phyloP scores from a whole-genome alignment of 352 stramenopile species.

The Pythium aristosporum region DNA sequence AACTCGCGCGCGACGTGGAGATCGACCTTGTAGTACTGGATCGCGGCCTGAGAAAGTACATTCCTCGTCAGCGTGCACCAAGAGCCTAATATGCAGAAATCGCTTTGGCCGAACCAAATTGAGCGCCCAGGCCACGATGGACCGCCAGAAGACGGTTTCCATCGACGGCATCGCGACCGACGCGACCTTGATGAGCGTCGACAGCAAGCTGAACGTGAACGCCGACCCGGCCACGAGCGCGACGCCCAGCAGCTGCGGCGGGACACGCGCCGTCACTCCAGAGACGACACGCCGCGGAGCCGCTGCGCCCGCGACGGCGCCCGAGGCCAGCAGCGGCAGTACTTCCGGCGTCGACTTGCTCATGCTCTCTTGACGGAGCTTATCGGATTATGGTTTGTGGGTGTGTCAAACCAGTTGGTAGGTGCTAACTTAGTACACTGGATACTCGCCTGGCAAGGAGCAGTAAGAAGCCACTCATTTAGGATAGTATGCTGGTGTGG shows the following conservation, averaged over 20 bases:
- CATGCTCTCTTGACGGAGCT: neutral
- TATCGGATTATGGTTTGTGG: too few species aligned
- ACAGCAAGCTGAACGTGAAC: slow-evolving; percentile 59
- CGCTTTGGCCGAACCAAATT: slow-evolving; percentile 31
- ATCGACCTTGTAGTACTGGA: slow-evolving; percentile 30
- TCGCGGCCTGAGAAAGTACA: slow-evolving; percentile 20
- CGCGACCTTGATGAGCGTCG: slow-evolving; percentile 56
- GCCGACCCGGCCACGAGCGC: slow-evolving; percentile 51
- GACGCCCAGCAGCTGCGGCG: slow-evolving; percentile 28
- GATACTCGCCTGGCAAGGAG: too few species aligned
- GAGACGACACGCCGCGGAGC: neutral
- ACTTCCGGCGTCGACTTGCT: slow-evolving; percentile 5
- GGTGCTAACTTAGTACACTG: too few species aligned
- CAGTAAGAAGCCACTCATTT: too few species aligned
- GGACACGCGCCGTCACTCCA: neutral
- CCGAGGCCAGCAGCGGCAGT: slow-evolving; percentile 10
- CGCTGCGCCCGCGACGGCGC: neutral
- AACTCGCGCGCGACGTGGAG: slow-evolving; percentile 40
- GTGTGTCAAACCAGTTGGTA: too few species aligned
- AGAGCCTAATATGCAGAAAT: too few species aligned
- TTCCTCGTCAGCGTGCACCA: neutral
- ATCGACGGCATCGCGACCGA: slow-evolving; percentile 49
- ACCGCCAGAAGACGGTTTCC: slow-evolving; percentile 71
- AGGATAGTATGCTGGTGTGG: too few species aligned
- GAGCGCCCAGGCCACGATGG: slow-evolving; percentile 48